Percentiles rank a stretch among this genome's conserved stretches.
phyloP scores from a whole-genome alignment of 306 rosid species.

The Ormosia semicastrata region DNA sequence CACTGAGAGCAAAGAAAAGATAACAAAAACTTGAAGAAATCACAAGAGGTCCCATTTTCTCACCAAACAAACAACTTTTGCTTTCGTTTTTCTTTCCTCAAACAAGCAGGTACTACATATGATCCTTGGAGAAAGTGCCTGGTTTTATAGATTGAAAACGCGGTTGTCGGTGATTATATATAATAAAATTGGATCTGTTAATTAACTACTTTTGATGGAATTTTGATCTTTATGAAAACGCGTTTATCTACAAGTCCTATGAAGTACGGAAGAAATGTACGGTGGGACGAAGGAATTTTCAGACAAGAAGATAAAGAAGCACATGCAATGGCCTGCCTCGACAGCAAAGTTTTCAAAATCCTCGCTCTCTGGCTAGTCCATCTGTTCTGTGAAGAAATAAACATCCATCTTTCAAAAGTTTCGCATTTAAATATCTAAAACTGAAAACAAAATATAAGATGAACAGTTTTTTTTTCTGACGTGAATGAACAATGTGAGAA shows the following conservation, averaged over 20 bases:
- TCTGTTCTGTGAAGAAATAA: neutral
- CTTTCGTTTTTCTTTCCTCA: neutral
- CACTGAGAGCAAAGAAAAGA: constrained; percentile 27
- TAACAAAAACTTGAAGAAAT: constrained; percentile 28
- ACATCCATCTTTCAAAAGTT: too few relatives aligned
- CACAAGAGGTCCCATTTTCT: constrained; percentile 31
- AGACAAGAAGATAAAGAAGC: constrained; percentile 41
- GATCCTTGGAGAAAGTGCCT: constrained; percentile 4
- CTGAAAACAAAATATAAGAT: too few relatives aligned
- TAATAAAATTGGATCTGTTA: constrained; percentile 33
- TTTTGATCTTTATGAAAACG: constrained; percentile 33
- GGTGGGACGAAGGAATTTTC: constrained; percentile 8
- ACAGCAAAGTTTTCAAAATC: neutral
- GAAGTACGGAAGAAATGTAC: constrained; percentile 31
- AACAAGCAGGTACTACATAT: neutral
- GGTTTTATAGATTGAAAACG: constrained; percentile 46
- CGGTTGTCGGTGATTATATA: constrained; percentile 64
- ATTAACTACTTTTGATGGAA: neutral
- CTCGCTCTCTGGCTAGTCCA: neutral
- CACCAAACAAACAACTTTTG: constrained; percentile 25
- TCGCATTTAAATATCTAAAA: too few relatives aligned
- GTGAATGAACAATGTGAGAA: too few relatives aligned
- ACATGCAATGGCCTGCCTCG: constrained; percentile 32
- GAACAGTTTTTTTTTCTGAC: too few relatives aligned
- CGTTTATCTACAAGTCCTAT: constrained; percentile 27